These are phyloP conservation scores for Saccharomycopsis synnaedendra DNA, from an alignment of 805 yeast species.

Conservation along the genomic window DNA sequence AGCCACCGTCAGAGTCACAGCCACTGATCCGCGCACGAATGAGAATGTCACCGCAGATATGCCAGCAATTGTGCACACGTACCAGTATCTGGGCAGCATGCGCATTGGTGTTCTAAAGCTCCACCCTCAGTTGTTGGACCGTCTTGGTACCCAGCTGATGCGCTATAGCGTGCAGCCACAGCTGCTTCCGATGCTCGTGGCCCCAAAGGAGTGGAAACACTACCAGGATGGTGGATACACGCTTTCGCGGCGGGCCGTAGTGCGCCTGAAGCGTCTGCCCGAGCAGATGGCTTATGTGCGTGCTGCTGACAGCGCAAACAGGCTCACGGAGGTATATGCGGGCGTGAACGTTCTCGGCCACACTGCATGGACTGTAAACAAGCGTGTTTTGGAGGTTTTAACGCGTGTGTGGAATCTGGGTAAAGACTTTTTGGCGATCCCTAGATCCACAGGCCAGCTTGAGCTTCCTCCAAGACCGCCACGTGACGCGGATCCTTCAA, in stretches of 20 bases:
- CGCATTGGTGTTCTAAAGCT: slow-evolving; percentile 72
- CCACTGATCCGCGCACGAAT: slow-evolving; percentile 71
- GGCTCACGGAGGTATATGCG: slow-evolving; percentile 53
- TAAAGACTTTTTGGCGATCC: slow-evolving; percentile 58
- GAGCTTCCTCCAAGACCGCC: slow-evolving; percentile 48
- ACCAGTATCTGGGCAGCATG: slow-evolving; percentile 69
- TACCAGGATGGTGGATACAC: slow-evolving; percentile 81
- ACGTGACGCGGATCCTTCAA: slow-evolving; percentile 59
- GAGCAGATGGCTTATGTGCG: slow-evolving; percentile 84
- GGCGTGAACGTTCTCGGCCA: slow-evolving; percentile 81
- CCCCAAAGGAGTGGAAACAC: slow-evolving; percentile 81
- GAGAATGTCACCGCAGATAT: slow-evolving; percentile 56
- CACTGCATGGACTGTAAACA: slow-evolving; percentile 90
- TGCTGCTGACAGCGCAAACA: slow-evolving; percentile 67
- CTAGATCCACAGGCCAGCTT: slow-evolving; percentile 39
- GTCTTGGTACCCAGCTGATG: slow-evolving; percentile 54
- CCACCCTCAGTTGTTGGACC: slow-evolving; percentile 56
- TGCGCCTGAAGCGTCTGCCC: slow-evolving; percentile 74
- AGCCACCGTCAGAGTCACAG: slow-evolving; percentile 72
- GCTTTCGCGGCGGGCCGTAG: slow-evolving; percentile 47
- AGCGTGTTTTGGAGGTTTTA: slow-evolving; percentile 53
- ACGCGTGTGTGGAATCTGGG: slow-evolving; percentile 84
- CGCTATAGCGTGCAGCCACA: slow-evolving; percentile 73
- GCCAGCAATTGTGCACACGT: slow-evolving; percentile 86
- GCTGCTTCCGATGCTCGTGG: slow-evolving; percentile 80